Percentiles rank a stretch among this genome's conserved stretches.
phyloP scores from a whole-genome alignment of 2,329 filamentous ascomycete species.

The Macrophomina phaseolina region DNA sequence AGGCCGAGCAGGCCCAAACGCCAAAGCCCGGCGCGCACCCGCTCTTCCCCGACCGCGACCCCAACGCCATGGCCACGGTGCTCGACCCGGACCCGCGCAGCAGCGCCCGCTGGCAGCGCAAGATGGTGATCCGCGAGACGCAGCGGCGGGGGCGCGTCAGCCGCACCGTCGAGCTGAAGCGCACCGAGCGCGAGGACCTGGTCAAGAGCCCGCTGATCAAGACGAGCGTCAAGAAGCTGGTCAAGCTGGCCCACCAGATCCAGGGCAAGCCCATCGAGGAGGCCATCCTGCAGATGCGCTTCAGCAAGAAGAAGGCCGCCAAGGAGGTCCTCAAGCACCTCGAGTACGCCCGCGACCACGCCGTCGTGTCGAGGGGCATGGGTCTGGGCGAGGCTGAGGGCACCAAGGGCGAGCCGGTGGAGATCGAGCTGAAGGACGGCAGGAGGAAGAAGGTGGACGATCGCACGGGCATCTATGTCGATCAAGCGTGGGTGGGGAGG shows the following conservation, averaged over 20 bases:
- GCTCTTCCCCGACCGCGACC: slow-evolving; percentile 38
- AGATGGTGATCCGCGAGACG: slow-evolving; percentile 80
- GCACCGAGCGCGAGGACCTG: slow-evolving; percentile 64
- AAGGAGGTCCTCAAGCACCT: slow-evolving; percentile 79
- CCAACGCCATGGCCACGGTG: slow-evolving; percentile 63
- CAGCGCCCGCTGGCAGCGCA: slow-evolving; percentile 78
- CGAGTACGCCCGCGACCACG: slow-evolving; percentile 79
- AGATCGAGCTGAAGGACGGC: slow-evolving; percentile 77
- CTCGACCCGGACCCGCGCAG: slow-evolving; percentile 77
- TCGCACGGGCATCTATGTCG: slow-evolving; percentile 84
- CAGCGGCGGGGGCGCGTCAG: slow-evolving; percentile 70
- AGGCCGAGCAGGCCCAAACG: slow-evolving; percentile 28
- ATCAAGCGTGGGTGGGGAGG: slow-evolving; percentile 90
- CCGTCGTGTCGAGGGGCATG: slow-evolving; percentile 83
- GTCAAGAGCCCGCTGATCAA: slow-evolving; percentile 75
- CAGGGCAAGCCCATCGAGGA: slow-evolving; percentile 92
- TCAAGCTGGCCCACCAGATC: slow-evolving; percentile 84
- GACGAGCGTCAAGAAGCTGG: slow-evolving; percentile 91
- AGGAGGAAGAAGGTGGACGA: slow-evolving; percentile 73
- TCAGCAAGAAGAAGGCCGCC: slow-evolving; percentile 91
- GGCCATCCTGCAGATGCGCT: slow-evolving; percentile 92
- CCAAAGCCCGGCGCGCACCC: slow-evolving; percentile 16
- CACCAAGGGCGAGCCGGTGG: slow-evolving; percentile 49
- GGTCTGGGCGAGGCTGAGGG: slow-evolving; percentile 60
- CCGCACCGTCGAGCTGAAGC: slow-evolving; percentile 69